Base-by-base conservation (phyloP, 805 yeast species). In the Starmerella stigmatis region DNA sequence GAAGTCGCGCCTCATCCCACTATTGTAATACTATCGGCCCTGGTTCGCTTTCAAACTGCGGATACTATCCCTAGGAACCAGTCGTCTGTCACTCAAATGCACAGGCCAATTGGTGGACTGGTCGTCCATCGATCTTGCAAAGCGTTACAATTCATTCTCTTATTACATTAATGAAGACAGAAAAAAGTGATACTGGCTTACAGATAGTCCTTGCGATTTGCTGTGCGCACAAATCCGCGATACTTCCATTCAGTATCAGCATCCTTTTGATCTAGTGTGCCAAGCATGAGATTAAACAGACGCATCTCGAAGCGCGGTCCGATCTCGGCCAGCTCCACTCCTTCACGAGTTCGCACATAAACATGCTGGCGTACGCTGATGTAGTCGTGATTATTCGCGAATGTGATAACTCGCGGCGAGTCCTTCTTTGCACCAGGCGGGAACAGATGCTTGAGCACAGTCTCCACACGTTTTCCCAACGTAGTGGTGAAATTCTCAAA, bases 241-340 rank as follows among this genome's bases (percentile, higher is more conserved):
- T 84, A 69, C 68, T 84, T 83, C 97, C 97, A 92, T 63, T 92
- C 99, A n/a, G 85, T 77, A 59, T 92, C 98, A 10, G 96, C 95
- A 63, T 92, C 96, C 66, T 84, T 84, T 62, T 89, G 86, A 56
- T 92, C 98, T 51, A 89, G 64, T 34, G 95, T 85, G 3, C 99
- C 96, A 54, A 92, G 70, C 58, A 79, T 75, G 53, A 92, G 67
- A 63, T 89, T 96, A 62, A 78, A 92, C 53, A 92, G 67, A 61
- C 86, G 76, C 97, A 92, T 88, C 65, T 92, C 98, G 57, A 92
- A 92, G 51, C 99, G 71, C n/a, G 99, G 99, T 0, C 99, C 99
- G 29, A 92, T 82, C 62, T 92, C 99, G 47, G 96, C 88, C 46
- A 92, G 65, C 62, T 92, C 97, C 2, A 86, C 95, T 15, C 74